Evolutionary conservation across 257 asterid species (phyloP).

Genomic region (Lithospermum erythrorhizon): DNA sequence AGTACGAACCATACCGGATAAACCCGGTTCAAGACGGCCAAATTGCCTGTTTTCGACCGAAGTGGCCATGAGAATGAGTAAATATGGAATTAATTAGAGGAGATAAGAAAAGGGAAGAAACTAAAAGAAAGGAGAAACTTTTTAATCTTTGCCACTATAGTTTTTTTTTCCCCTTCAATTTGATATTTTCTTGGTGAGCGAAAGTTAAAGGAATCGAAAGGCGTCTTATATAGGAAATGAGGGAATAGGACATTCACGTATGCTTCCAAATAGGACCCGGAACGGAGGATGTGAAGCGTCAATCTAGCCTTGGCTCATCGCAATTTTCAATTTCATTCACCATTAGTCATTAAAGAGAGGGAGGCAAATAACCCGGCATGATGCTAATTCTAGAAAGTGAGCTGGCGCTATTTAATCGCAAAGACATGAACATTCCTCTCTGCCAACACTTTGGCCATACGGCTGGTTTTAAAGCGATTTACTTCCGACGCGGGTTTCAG

Average conservation of each 20-base stretch:
- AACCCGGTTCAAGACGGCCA: slow-evolving; percentile 33
- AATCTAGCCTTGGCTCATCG: no score
- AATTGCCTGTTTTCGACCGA: slow-evolving; percentile 60
- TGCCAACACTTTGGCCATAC: no score
- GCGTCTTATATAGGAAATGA: slow-evolving; percentile 4
- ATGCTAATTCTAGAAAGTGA: no score
- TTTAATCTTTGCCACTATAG: not conserved
- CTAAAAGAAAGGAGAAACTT: not conserved
- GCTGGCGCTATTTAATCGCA: no score
- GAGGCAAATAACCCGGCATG: no score
- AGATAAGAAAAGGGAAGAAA: not conserved
- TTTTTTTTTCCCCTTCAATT: not conserved
- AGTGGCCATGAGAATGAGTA: slow-evolving; percentile 48
- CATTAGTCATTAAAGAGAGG: no score
- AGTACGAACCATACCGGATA: slow-evolving; percentile 16
- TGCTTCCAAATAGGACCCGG: not conserved
- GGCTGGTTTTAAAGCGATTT: no score
- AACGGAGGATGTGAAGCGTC: no score
- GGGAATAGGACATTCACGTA: not conserved
- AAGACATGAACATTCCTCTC: no score
- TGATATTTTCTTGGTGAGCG: not conserved
- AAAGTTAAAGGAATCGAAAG: not conserved
- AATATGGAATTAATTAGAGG: no score
- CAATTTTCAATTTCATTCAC: no score
- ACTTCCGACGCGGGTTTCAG: no score